Percentiles rank a stretch among this genome's conserved stretches.
phyloP scores from a whole-genome alignment of 179 eudicot genomes.

The Sideroxylon spinosum region DNA sequence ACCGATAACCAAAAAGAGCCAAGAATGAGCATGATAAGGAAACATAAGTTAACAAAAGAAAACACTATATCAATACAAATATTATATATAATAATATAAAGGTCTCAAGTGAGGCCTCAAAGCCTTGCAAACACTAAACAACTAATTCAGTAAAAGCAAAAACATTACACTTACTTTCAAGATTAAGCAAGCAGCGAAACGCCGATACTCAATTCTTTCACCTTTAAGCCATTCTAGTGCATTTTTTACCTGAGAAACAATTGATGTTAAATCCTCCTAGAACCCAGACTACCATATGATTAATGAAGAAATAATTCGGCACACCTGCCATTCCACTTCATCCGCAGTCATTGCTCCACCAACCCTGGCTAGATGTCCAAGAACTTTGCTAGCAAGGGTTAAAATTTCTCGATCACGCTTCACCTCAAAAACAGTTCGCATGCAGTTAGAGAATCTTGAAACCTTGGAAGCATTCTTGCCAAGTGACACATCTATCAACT shows the following conservation, averaged over 20 bases:
- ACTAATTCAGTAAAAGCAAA: not conserved
- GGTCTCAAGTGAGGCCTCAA: not conserved
- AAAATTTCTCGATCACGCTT: conserved; percentile 86
- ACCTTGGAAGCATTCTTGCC: conserved; percentile 92
- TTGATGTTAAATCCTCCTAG: conserved; percentile 6
- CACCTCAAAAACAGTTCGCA: conserved; percentile 73
- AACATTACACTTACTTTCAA: conserved; percentile 58
- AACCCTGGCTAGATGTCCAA: conserved; percentile 86
- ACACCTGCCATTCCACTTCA: conserved; percentile 90
- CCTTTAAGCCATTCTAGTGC: conserved; percentile 91
- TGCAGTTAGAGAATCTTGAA: conserved; percentile 72
- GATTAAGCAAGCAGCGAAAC: conserved; percentile 91
- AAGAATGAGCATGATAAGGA: not conserved
- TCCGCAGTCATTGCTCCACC: conserved; percentile 98
- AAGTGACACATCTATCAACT: conserved; percentile 76
- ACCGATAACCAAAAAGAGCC: not conserved
- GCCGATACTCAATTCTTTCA: conserved; percentile 85
- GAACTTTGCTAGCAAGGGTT: conserved; percentile 81
- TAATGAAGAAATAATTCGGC: conserved; percentile 15
- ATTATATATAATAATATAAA: not conserved
- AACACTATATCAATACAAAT: not conserved
- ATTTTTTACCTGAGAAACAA: conserved; percentile 55
- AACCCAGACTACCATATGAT: not conserved
- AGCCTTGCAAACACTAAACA: not conserved
- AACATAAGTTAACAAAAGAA: not conserved